Conservation (phyloP, 768 basidiomycete species). For the Mycena venus region DNA sequence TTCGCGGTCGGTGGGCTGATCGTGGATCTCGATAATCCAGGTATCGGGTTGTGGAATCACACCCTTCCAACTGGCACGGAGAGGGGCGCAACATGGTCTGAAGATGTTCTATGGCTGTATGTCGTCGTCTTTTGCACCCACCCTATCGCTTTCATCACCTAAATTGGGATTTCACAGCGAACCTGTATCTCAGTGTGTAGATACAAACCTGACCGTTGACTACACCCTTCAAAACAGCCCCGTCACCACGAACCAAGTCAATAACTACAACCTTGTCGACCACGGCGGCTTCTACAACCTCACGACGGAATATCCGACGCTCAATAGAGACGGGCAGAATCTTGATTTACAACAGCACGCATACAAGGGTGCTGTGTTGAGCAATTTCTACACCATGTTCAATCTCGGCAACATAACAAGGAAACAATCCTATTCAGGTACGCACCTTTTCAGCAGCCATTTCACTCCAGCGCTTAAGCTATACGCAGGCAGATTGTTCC, state of each 20-base stretch:
- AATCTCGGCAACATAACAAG: constrained; percentile 32
- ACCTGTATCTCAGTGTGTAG: constrained; percentile 38
- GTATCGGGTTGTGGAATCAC: constrained; percentile 35
- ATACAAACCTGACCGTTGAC: constrained; percentile 39
- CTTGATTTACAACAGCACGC: constrained; percentile 36
- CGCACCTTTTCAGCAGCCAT: not conserved
- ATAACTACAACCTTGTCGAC: constrained; percentile 33
- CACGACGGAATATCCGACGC: constrained; percentile 19
- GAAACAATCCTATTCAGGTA: constrained; percentile 25
- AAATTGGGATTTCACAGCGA: not conserved
- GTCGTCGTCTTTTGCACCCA: not conserved
- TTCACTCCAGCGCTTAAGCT: not conserved
- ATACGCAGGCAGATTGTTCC: constrained; percentile 21
- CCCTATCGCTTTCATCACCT: not conserved
- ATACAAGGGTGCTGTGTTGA: constrained; percentile 38
- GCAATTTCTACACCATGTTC: constrained; percentile 32
- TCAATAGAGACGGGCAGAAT: constrained; percentile 37
- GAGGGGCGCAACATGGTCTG: constrained; percentile 34
- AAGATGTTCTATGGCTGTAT: constrained; percentile 39
- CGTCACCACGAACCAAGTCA: not conserved
- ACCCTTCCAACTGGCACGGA: constrained; percentile 10
- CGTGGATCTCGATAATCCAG: constrained; percentile 38
- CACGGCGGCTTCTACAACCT: constrained; percentile 37
- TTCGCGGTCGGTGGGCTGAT: constrained; percentile 36
- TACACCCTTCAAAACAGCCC: constrained; percentile 13